A percentile compares a stretch with the other conserved stretches of the same genome.
Conservation (phyloP, 768 basidiomycete species). For the Boletus sensibilis region DNA sequence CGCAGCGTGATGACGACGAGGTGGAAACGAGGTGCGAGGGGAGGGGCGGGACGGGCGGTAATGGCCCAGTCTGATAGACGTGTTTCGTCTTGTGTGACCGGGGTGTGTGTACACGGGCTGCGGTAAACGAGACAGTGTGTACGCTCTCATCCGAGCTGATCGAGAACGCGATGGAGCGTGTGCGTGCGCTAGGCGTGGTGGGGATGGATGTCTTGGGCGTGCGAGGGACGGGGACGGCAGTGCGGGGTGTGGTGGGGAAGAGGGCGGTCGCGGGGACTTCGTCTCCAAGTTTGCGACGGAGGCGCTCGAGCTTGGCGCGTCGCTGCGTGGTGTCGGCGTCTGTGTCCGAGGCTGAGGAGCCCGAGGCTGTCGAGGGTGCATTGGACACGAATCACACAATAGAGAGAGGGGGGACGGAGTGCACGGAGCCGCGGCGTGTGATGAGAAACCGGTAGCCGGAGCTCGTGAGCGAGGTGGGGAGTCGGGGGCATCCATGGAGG, state of each 20-base stretch:
- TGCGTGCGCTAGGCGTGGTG: neutral
- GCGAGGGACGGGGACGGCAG: constrained; percentile 5
- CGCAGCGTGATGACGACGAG: neutral
- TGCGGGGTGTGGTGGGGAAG: constrained; percentile 40
- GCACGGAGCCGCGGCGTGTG: constrained; percentile 18
- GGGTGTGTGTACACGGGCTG: constrained; percentile 19
- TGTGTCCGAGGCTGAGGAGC: constrained; percentile 25
- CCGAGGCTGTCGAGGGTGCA: constrained; percentile 12
- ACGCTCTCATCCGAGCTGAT: constrained; percentile 29
- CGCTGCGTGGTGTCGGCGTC: constrained; percentile 43
- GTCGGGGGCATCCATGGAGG: constrained; percentile 3
- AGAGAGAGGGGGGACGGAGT: constrained; percentile 18
- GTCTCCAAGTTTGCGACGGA: constrained; percentile 61
- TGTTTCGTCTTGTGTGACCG: constrained; percentile 14
- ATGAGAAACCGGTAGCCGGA: constrained; percentile 10
- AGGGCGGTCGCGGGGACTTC: constrained; percentile 61
- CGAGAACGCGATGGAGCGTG: constrained; percentile 27
- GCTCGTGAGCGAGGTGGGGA: neutral
- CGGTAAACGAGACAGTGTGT: constrained; percentile 23
- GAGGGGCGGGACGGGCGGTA: constrained; percentile 28
- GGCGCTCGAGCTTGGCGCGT: constrained; percentile 60
- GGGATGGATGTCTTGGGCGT: constrained; percentile 2
- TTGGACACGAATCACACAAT: constrained; percentile 22
- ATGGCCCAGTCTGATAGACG: constrained; percentile 18
- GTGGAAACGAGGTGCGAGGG: constrained; percentile 13